phyloP scores from a whole-genome alignment of 2,329 filamentous ascomycete species.

The Colletotrichum tropicale region DNA sequence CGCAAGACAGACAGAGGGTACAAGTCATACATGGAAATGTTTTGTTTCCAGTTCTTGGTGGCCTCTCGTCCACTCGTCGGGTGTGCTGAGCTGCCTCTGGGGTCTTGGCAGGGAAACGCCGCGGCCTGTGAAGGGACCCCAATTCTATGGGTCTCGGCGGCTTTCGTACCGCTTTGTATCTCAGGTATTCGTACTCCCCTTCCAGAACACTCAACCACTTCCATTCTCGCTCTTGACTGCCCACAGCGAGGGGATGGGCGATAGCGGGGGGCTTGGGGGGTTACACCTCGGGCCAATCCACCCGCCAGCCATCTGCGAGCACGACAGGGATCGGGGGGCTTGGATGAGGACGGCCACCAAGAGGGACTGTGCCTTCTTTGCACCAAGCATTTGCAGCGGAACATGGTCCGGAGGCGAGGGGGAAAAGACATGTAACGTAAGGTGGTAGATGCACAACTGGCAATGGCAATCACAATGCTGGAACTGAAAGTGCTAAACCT shows the following conservation, averaged over 20 bases:
- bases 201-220: not conserved
- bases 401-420: not conserved
- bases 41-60: not conserved
- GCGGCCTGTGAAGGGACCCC: not conserved
- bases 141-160: not conserved
- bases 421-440: not conserved
- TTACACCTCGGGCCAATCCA: not conserved
- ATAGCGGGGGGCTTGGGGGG: not conserved
- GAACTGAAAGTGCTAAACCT: too few relatives aligned
- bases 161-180: not conserved
- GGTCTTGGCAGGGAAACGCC: conserved; percentile 9
- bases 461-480: not conserved
- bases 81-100: not conserved
- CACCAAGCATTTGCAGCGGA: not conserved
- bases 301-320: not conserved
- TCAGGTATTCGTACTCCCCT: not conserved
- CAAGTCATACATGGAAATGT: not conserved
- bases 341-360: not conserved
- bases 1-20: not conserved
- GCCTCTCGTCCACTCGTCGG: conserved; percentile 5
- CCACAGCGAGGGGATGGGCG: not conserved
- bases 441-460: not conserved
- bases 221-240: not conserved
- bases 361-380: not conserved
- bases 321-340: not conserved